Conservation (phyloP, 2,329 filamentous ascomycete genomes). For the Pseudogymnoascus sp. region DNA sequence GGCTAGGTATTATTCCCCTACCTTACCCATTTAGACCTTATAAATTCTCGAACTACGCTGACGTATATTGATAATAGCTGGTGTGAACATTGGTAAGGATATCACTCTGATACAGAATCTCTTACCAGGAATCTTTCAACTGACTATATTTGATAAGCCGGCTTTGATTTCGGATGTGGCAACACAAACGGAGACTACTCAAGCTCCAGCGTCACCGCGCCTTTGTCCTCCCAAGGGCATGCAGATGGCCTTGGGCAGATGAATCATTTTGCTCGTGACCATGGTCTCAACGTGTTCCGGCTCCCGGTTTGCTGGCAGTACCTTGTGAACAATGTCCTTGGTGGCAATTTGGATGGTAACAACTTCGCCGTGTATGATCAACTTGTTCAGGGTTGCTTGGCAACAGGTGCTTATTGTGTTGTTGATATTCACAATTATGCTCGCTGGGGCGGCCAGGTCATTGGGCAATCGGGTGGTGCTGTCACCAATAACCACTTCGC, state of each 20-base stretch:
- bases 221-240: slow-evolving; percentile 15
- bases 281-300: slow-evolving; percentile 50
- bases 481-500: slow-evolving; percentile 52
- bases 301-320: slow-evolving; percentile 55
- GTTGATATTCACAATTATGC: slow-evolving; percentile 53
- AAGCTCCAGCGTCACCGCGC: slow-evolving; percentile 13
- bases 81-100: not conserved
- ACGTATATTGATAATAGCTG: not conserved
- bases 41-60: not conserved
- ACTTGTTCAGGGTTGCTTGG: slow-evolving; percentile 49
- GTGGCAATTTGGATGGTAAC: slow-evolving; percentile 40
- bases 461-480: slow-evolving; percentile 52
- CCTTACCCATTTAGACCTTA: not conserved
- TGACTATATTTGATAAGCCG: slow-evolving; percentile 24
- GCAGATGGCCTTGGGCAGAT: slow-evolving; percentile 24
- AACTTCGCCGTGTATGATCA: slow-evolving; percentile 48
- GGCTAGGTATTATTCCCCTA: not conserved
- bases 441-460: slow-evolving; percentile 53
- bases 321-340: slow-evolving; percentile 43
- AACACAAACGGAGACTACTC: slow-evolving; percentile 30
- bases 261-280: slow-evolving; percentile 46
- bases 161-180: slow-evolving; percentile 40
- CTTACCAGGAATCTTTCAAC: not conserved
- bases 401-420: slow-evolving; percentile 50
- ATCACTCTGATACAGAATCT: not conserved